A percentile compares a stretch with the other conserved stretches of the same genome.
phyloP scores from a whole-genome alignment of 2,329 filamentous ascomycete genomes.

The Aspergillus pseudoterreus region DNA sequence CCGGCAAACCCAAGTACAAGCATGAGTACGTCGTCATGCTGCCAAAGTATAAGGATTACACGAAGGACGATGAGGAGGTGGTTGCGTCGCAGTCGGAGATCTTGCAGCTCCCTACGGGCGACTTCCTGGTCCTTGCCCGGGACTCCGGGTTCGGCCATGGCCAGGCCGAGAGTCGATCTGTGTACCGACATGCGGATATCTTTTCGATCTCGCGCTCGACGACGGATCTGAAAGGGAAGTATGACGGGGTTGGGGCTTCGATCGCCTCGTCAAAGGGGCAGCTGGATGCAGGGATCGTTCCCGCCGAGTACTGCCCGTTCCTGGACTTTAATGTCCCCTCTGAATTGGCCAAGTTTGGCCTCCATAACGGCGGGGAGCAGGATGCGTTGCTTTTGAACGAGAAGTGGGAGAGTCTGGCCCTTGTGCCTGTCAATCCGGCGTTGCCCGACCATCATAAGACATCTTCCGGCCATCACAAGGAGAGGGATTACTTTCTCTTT shows the following conservation, averaged over 20 bases:
- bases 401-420: constrained; percentile 70
- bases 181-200: constrained; percentile 67
- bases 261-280: constrained; percentile 50
- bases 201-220: constrained; percentile 58
- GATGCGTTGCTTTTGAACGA: constrained; percentile 63
- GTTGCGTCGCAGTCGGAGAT: constrained; percentile 68
- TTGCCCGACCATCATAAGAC: constrained; percentile 7
- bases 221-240: constrained; percentile 57
- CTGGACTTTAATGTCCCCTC: constrained; percentile 65
- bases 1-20: constrained; percentile 44
- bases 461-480: background rate
- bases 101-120: constrained; percentile 58
- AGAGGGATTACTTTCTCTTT: constrained; percentile 65
- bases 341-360: constrained; percentile 61
- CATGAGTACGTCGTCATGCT: constrained; percentile 66
- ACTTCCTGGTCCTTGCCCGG: constrained; percentile 65
- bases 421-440: constrained; percentile 55
- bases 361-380: constrained; percentile 65
- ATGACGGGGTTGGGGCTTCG: constrained; percentile 37
- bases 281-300: constrained; percentile 52
- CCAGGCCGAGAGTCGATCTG: constrained; percentile 48
- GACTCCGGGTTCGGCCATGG: constrained; percentile 61
- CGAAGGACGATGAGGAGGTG: constrained; percentile 46
- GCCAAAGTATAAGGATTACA: constrained; percentile 54
- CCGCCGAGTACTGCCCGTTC: constrained; percentile 63